Conservation (phyloP, 768 basidiomycete species). For the Kwoniella dendrophila region DNA sequence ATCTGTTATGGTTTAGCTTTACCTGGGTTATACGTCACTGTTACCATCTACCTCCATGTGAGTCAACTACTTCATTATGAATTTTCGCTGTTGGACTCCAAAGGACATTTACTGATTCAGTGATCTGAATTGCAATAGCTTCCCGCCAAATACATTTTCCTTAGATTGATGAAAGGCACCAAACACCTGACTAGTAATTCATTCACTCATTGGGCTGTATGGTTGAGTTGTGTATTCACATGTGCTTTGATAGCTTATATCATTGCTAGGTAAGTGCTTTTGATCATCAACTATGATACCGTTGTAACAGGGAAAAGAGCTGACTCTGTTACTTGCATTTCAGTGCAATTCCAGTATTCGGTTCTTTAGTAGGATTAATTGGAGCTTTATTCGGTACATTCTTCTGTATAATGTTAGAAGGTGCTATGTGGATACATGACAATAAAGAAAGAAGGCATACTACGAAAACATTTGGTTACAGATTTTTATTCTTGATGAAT, state of each 20-base stretch:
- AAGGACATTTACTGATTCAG: not conserved
- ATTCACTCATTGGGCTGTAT: slow-evolving; percentile 34
- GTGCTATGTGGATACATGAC: slow-evolving; percentile 47
- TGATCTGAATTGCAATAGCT: slow-evolving; percentile 1
- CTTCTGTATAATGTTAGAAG: slow-evolving; percentile 36
- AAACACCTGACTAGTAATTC: slow-evolving; percentile 35
- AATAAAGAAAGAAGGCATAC: slow-evolving; percentile 24
- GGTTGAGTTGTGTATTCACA: slow-evolving; percentile 23
- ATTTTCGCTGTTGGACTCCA: not conserved
- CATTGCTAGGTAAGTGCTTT: slow-evolving; percentile 13
- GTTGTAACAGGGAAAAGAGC: not conserved
- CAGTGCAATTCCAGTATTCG: slow-evolving; percentile 49
- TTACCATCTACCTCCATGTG: slow-evolving; percentile 41
- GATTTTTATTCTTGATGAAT: slow-evolving; percentile 18
- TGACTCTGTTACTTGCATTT: slow-evolving; percentile 31
- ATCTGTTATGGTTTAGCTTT: slow-evolving; percentile 44
- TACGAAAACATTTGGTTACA: slow-evolving; percentile 34
- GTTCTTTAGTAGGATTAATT: slow-evolving; percentile 37
- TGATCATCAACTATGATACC: not conserved
- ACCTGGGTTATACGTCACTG: slow-evolving; percentile 38
- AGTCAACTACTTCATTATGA: not conserved
- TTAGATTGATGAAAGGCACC: slow-evolving; percentile 38
- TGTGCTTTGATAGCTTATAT: slow-evolving; percentile 11
- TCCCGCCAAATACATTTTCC: slow-evolving; percentile 34
- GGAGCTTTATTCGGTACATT: slow-evolving; percentile 44